These are phyloP conservation scores for Yamadazyma atlantica DNA, from an alignment of 1,139 yeast species.

Conservation along the genomic window DNA sequence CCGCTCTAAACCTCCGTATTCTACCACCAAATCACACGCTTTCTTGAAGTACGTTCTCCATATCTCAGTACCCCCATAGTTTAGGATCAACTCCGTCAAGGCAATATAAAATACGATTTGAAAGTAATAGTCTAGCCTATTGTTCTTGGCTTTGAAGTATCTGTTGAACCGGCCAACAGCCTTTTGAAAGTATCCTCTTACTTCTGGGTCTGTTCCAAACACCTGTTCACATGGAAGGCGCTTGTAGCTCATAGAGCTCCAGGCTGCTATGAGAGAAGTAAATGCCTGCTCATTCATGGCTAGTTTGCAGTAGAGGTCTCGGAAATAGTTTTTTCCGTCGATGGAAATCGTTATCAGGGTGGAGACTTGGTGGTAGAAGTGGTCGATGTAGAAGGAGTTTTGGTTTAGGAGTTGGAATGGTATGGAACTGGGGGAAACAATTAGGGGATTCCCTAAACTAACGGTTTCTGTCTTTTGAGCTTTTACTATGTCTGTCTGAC, in stretches of 20 bases:
- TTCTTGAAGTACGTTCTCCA: constrained; percentile 29
- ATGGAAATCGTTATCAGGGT: constrained; percentile 23
- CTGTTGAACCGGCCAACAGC: constrained; percentile 5
- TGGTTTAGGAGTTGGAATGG: neutral
- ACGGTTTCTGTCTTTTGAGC: too few relatives aligned
- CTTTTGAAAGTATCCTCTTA: constrained; percentile 5
- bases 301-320: constrained; percentile 38
- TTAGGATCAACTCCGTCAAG: constrained; percentile 26
- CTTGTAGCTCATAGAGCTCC: constrained; percentile 31
- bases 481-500: too few relatives aligned
- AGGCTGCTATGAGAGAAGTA: constrained; percentile 43
- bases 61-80: constrained; percentile 39
- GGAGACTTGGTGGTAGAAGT: constrained; percentile 19
- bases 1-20: constrained; percentile 49
- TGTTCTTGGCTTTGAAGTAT: constrained; percentile 1
- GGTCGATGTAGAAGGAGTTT: constrained; percentile 14
- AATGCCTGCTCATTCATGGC: constrained; percentile 40
- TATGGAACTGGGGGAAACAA: neutral
- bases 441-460: neutral
- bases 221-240: too few relatives aligned
- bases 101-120: constrained; percentile 24
- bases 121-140: constrained; percentile 11
- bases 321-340: constrained; percentile 38
- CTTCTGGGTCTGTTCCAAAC: constrained; percentile 9
- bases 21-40: constrained; percentile 39